phyloP scores from a whole-genome alignment of 441 rosid genomes.

The Adansonia madagascariensis region DNA sequence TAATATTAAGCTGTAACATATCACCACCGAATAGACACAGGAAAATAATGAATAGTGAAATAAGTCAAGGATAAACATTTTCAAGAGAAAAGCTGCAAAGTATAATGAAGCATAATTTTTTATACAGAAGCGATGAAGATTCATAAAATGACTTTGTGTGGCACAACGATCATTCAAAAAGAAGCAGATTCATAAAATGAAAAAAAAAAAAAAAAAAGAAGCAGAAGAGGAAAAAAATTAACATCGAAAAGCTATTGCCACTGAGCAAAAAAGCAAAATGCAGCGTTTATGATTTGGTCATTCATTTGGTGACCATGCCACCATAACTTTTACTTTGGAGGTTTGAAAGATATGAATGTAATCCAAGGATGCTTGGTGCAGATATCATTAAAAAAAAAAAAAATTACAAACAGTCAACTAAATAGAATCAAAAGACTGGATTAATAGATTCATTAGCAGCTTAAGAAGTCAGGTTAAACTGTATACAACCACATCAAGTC shows the following conservation, averaged over 20 bases:
- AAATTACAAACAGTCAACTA: background rate
- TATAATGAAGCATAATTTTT: background rate
- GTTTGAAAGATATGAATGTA: background rate
- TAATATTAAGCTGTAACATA: constrained; percentile 1
- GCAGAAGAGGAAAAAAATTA: background rate
- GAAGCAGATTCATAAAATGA: background rate
- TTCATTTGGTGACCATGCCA: background rate
- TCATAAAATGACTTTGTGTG: background rate
- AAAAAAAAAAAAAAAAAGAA: background rate
- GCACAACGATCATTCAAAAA: background rate
- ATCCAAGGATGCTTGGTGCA: background rate
- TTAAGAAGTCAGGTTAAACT: background rate
- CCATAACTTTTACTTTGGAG: background rate
- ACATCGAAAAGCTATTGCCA: background rate
- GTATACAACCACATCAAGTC: background rate
- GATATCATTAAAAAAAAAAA: background rate
- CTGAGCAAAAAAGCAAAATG: constrained; percentile 2
- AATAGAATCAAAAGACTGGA: background rate
- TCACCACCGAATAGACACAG: background rate
- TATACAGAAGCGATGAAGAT: background rate
- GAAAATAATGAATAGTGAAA: background rate
- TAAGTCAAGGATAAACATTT: background rate
- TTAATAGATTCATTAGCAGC: background rate
- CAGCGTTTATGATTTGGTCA: background rate
- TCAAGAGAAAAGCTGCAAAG: constrained; percentile 1